A percentile compares a stretch with the other conserved stretches of the same genome.
These are phyloP conservation scores for Wickerhamiella azymoides DNA, from an alignment of 805 yeast species.

Conservation along the genomic window DNA sequence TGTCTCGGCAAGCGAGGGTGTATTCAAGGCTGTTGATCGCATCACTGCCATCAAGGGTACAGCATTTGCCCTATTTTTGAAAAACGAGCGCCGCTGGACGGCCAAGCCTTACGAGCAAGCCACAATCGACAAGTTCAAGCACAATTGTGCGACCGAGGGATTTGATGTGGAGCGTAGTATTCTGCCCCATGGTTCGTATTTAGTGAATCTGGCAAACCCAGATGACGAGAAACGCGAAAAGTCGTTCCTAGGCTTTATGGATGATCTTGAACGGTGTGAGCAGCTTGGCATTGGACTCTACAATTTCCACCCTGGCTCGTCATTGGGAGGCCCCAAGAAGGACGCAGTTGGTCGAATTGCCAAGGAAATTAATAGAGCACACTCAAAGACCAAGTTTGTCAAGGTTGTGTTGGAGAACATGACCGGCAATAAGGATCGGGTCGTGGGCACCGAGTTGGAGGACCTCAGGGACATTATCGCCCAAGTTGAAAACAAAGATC, in stretches of 20 bases:
- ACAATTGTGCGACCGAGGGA: constrained; percentile 44
- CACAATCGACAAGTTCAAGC: constrained; percentile 53
- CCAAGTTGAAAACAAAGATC: constrained; percentile 57
- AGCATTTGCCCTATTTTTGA: constrained; percentile 80
- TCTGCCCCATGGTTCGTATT: constrained; percentile 89
- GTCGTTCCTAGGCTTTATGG: constrained; percentile 65
- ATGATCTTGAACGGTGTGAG: constrained; percentile 82
- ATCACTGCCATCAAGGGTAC: constrained; percentile 50
- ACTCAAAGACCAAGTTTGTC: constrained; percentile 57
- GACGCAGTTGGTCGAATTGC: constrained; percentile 61
- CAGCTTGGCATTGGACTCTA: constrained; percentile 69
- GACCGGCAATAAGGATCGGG: constrained; percentile 86
- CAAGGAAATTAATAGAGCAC: constrained; percentile 63
- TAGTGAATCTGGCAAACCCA: constrained; percentile 86
- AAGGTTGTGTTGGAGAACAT: constrained; percentile 87
- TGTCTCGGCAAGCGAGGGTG: constrained; percentile 68
- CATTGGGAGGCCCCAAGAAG: constrained; percentile 54
- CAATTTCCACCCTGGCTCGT: constrained; percentile 82
- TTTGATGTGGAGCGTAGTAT: constrained; percentile 41
- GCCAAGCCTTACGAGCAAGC: constrained; percentile 59
- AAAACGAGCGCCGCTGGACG: constrained; percentile 83
- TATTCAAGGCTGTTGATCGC: constrained; percentile 51
- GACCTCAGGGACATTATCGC: constrained; percentile 67
- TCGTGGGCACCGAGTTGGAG: constrained; percentile 68
- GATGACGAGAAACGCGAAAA: constrained; percentile 64